phyloP scores from a whole-genome alignment of 2,329 filamentous ascomycete genomes.

The Hansfordia pulvinata region DNA sequence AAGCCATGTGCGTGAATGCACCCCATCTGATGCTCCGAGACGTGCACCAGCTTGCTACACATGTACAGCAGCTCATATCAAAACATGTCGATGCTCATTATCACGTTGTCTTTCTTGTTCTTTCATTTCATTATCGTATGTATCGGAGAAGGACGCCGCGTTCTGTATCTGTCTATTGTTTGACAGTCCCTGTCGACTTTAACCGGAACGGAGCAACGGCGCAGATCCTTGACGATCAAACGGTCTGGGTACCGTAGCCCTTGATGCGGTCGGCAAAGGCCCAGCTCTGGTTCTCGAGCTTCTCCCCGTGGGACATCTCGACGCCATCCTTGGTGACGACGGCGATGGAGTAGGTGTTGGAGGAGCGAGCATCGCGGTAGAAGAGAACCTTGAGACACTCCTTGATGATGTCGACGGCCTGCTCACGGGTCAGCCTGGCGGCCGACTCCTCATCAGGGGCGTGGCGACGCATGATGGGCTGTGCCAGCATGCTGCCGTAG shows the following conservation, averaged over 20 bases:
- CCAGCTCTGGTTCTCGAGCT: slow-evolving; percentile 94
- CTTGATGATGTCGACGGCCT: slow-evolving; percentile 68
- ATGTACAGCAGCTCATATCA: too few relatives aligned
- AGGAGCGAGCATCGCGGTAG: slow-evolving; percentile 88
- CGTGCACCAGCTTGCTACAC: too few relatives aligned
- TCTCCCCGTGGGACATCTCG: slow-evolving; percentile 69
- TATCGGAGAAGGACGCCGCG: too few relatives aligned
- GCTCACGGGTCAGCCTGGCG: slow-evolving; percentile 56
- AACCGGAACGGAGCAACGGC: not conserved
- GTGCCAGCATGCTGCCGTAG: slow-evolving; percentile 83
- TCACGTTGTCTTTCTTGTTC: too few relatives aligned
- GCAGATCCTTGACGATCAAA: slow-evolving; percentile 20
- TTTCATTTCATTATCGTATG: too few relatives aligned
- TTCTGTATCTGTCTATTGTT: too few relatives aligned
- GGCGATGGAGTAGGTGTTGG: slow-evolving; percentile 85
- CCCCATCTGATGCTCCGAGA: too few relatives aligned
- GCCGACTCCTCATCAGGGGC: slow-evolving; percentile 76
- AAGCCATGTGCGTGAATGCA: too few relatives aligned
- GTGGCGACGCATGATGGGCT: slow-evolving; percentile 75
- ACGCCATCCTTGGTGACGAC: slow-evolving; percentile 83
- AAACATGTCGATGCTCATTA: too few relatives aligned
- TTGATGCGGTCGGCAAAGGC: slow-evolving; percentile 90
- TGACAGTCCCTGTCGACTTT: too few relatives aligned
- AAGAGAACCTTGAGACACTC: slow-evolving; percentile 98
- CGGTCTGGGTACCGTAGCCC: slow-evolving; percentile 82